Evolutionary conservation across 331 rosid species (phyloP).

Genomic region (Malus hybrid): DNA sequence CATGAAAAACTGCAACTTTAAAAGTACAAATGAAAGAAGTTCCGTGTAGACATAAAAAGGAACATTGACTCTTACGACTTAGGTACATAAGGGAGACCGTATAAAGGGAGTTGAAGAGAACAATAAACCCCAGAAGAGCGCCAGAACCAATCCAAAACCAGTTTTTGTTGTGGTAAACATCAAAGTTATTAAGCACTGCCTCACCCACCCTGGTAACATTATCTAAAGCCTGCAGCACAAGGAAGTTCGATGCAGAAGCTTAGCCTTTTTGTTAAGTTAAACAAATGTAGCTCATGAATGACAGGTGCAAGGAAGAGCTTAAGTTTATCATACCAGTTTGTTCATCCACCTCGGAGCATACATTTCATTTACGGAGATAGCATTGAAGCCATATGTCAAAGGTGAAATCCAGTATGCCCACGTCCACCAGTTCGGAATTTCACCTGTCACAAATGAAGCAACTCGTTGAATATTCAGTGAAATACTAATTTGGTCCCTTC

Average conservation of each 20-base stretch:
- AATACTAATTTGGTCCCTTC: background rate
- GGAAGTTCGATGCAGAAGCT: background rate
- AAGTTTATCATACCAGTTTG: constrained; percentile 34
- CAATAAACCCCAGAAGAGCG: constrained; percentile 50
- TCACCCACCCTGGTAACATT: constrained; percentile 36
- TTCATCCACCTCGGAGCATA: constrained; percentile 88
- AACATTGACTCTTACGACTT: constrained; percentile 44
- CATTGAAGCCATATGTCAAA: constrained; percentile 64
- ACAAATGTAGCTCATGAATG: background rate
- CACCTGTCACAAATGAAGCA: constrained; percentile 33
- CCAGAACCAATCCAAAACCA: constrained; percentile 93
- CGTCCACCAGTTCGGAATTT: constrained; percentile 87
- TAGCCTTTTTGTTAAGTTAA: background rate
- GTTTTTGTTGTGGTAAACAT: constrained; percentile 31
- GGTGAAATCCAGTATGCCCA: constrained; percentile 97
- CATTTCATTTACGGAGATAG: constrained; percentile 75
- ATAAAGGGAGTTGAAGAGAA: constrained; percentile 73
- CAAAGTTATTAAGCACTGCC: constrained; percentile 37
- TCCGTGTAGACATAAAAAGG: background rate
- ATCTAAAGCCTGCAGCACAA: constrained; percentile 43
- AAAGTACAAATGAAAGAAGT: background rate
- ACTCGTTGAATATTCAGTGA: constrained; percentile 1
- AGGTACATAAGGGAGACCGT: constrained; percentile 82
- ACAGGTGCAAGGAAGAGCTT: background rate
- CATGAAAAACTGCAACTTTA: constrained; percentile 6